phyloP scores from a whole-genome alignment of 441 rosid genomes.

The Populus hybrid region DNA sequence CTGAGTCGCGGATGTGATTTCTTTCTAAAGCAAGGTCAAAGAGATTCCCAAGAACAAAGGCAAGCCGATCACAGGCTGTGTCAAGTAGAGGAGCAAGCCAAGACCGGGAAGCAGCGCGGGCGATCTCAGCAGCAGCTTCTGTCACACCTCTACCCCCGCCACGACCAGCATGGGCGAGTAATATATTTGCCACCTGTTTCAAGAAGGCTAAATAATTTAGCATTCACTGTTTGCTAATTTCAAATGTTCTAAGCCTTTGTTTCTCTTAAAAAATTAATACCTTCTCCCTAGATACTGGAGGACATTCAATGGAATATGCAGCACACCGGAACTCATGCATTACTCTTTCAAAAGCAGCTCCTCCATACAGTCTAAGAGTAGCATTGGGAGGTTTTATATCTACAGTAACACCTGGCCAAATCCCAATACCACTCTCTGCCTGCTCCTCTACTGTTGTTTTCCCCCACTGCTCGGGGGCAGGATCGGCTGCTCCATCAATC shows the following conservation, averaged over 20 bases:
- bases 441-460: slow-evolving; percentile 84
- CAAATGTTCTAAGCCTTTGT: background rate
- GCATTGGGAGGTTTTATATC: slow-evolving; percentile 87
- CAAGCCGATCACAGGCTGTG: slow-evolving; percentile 86
- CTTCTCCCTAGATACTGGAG: slow-evolving; percentile 93
- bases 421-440: slow-evolving; percentile 80
- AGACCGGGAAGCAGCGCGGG: slow-evolving; percentile 87
- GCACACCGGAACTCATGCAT: slow-evolving; percentile 93
- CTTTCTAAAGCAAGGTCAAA: slow-evolving; percentile 90
- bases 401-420: slow-evolving; percentile 85
- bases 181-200: slow-evolving; percentile 83
- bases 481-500: slow-evolving; percentile 97
- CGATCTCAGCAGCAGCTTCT: slow-evolving; percentile 96
- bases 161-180: slow-evolving; percentile 88
- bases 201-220: slow-evolving; percentile 12
- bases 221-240: background rate
- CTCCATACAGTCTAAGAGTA: slow-evolving; percentile 85
- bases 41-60: slow-evolving; percentile 80
- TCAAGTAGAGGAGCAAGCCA: slow-evolving; percentile 98
- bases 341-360: slow-evolving; percentile 97
- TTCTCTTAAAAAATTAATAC: slow-evolving; percentile 31
- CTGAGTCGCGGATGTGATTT: slow-evolving; percentile 50
- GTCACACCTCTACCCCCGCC: slow-evolving; percentile 84
- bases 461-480: slow-evolving; percentile 98
- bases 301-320: slow-evolving; percentile 91